Conservation (phyloP, 768 basidiomycete genomes). For the Paxillus ammoniavirescens region DNA sequence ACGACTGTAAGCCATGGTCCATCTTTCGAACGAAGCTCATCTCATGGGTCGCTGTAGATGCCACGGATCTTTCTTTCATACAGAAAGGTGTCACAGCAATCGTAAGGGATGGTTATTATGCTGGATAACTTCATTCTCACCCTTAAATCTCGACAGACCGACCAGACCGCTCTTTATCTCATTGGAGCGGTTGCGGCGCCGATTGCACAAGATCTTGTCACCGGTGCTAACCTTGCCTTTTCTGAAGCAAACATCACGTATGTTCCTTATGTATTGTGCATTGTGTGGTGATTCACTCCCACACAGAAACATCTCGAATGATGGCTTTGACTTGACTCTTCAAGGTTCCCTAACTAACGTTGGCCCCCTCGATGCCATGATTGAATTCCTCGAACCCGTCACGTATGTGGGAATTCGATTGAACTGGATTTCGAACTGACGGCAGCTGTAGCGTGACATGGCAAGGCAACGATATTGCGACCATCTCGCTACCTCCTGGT, state of each 20-base stretch:
- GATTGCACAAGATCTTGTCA: conserved; percentile 62
- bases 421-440: background rate
- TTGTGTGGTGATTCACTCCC: conserved; percentile 52
- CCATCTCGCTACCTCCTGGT: conserved; percentile 62
- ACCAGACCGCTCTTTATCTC: conserved; percentile 60
- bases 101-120: conserved; percentile 32
- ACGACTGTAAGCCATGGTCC: conserved; percentile 52
- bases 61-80: conserved; percentile 54
- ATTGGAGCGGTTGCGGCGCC: conserved; percentile 73
- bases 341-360: conserved; percentile 58
- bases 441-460: conserved; percentile 50
- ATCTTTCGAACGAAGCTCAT: background rate
- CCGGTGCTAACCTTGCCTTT: conserved; percentile 53
- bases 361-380: conserved; percentile 68
- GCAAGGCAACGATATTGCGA: conserved; percentile 62
- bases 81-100: conserved; percentile 56
- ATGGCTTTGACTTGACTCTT: conserved; percentile 62
- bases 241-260: conserved; percentile 58
- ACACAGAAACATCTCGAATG: conserved; percentile 51
- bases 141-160: conserved; percentile 41
- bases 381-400: conserved; percentile 63
- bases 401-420: conserved; percentile 37
- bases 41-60: conserved; percentile 37
- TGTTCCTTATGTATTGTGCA: conserved; percentile 3
- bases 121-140: conserved; percentile 2